Evolutionary conservation across 2,329 filamentous ascomycete species (phyloP), one percentile per base, ranked within the genome.

Genomic region (Dactylonectria macrodidyma): DNA sequence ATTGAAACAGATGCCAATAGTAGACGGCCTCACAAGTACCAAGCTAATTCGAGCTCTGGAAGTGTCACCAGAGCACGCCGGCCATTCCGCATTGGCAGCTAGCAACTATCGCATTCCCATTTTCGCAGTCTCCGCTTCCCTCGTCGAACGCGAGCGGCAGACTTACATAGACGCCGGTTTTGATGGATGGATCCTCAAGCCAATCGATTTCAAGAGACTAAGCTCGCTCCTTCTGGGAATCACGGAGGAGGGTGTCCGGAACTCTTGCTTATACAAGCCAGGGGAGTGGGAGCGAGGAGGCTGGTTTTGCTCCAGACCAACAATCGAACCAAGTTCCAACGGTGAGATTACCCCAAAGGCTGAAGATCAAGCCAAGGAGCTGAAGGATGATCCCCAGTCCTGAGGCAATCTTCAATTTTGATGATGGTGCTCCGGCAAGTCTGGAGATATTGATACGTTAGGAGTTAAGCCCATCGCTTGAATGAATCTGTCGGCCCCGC

Each of bases 101-200:
- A 78, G 83, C 1, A 92, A 94, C 59, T 88, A 89, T 26, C 88
- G 92, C 36, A 87, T 95, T 2, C 93, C 95, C 0, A 92, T 97
- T 58, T 94, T 97, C 73, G 95, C 94, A 0, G 94, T 97, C 0
- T 97, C 94, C 0, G 94, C 95, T 8, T 95, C 93, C 0, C 83
- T 97, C 1, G 76, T 93, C 1, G 95, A 97, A 78, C 87, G 85
- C 19, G 88, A 95, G 51, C 87, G 84, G 58, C 84, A 91, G 47
- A 87, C 81, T 0, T 97, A 97, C 72, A 88, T 94, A 50, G 86
- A 92, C 51, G 90, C 90, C 7, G 95, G 95, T 0, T 97, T 97
- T 72, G 94, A 97, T 72, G 95, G 92, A 26, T 97, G 94, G 94
- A 95, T 97, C 30, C 83, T 97, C 65, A 97, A 97, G 76, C 94